Evolutionary conservation across 495 filamentous ascomycete genomes (phyloP), one percentile per base, ranked within the genome.

Genomic region (Astrothelium subdiscretum): DNA sequence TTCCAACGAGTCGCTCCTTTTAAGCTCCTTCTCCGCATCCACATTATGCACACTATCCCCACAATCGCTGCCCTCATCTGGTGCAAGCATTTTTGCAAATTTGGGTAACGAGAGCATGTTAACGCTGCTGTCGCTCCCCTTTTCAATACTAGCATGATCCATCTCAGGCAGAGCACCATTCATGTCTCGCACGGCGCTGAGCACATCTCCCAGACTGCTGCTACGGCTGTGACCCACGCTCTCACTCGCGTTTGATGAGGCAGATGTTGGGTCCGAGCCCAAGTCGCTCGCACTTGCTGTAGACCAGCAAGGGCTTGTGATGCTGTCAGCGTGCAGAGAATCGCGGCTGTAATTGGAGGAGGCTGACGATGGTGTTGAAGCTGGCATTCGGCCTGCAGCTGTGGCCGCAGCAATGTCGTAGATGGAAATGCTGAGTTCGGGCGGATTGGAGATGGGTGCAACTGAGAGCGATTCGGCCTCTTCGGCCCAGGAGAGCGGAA

Each of bases 311-410:
- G 8, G 3, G 48, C 48, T 29, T 0, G 22, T 29, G 4, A 2
- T 15, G 24, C 48, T 54, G 2, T 29, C 48, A 8, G 5, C 48
- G n/a, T 54, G 48, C n/a, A 54, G 6, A 0, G 48, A 54, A 24
- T 54, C 48, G 48, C 48, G 48, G 48, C 48, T 54, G 48, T 54
- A 54, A 54, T 54, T 54, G 3, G 48, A 54, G 0, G 48, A 54
- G 5, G 48, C 48, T 8, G 48, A 54, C n/a, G 48, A 54, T 8
- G 24, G n/a, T 24, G 48, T 20, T 8, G 48, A 54, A 8, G 48
- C 5, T 6, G 48, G 48, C 3, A 54, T 54, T 3, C 48, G 48
- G 0, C 24, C 48, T 3, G 24, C 48, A 29, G 48, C 48, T 0
- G 48, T 54, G 24, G 48, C 48, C 11, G 48, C 48, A 24, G 48